Base-by-base conservation (phyloP, 805 yeast species). In the Lipomyces orientalis region DNA sequence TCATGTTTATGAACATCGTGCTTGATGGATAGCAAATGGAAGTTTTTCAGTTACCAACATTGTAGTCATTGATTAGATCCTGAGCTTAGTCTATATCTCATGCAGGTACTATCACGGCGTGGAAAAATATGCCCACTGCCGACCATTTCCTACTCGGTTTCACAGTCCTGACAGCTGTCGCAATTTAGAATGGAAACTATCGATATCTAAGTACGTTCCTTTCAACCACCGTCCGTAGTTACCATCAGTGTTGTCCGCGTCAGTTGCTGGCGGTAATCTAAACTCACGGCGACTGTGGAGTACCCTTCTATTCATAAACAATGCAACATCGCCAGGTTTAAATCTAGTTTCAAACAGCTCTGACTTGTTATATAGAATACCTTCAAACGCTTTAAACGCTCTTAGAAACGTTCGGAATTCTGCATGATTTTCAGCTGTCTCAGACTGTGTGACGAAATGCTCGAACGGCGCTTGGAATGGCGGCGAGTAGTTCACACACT, bases 391-490 rank as follows among this genome's bases (percentile, higher is more conserved):
- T 25, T 83, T 69, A 75, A 88, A 89, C 61, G 86, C 87, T 9
- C 61, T 39, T 12, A 82, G 78, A 71, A 88, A 85, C 9, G 82
- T 59, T 25, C 65, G 73, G 54, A 79, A 78, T 62, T 81, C 82
- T 6, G 82, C 80, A 22, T 79, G 71, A 49, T 81, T 83, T 16
- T 77, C 80, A 7, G 79, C 81, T 46, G 82, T 81, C n/a, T 56
- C 55, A 12, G 67, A 57, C 10, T 37, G 46, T 3, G 67, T 54
- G 33, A 67, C 59, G 55, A 46, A 34, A 34, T 69, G 79, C 70
- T 89, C 91, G 65, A 87, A 85, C 0, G 94, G 94, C 0, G 90
- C 94, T 75, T 90, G 96, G 79, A 89, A 90, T 10, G 93, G 94
- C 1, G 96, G 95, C 0, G 94, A 87, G 76, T 90, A 90, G 75